Base-by-base conservation (phyloP, 108 stramenopile species). In the Pseudonitzschia delicatissima region DNA sequence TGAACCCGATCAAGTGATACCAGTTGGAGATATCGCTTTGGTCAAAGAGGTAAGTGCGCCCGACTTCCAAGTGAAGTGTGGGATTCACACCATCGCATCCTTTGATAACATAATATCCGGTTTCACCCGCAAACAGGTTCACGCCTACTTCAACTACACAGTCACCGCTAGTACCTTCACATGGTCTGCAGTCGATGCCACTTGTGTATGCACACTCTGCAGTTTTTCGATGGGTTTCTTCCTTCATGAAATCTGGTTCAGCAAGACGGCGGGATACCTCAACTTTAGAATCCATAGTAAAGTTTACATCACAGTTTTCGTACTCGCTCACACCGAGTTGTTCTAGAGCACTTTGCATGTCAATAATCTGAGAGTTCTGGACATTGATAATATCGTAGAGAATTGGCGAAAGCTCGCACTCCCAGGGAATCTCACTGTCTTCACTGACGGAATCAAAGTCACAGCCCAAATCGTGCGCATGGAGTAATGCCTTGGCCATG, bases 1-100 rank as follows among this genome's bases (percentile, higher is more conserved):
- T 87, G 59, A 96, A 93, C 28, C 96, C 96, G 17, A 96, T 66
- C 28, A 90, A 90, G 63, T 96, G 96, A 62, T 78, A 90, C 73
- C 79, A 91, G 72, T 83, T 86, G 45, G 70, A 63, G 11, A n/a
- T 17, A 57, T 77, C 77, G 0, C 31, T 45, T n/a, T 77, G 69
- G 25, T 64, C 64, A 68, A 96, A 96, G 15, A 71, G 72, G 64
- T 96, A 94, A 8, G 85, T 92, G 29, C 82, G 61, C 4, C 82
- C 84, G 31, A 87, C 53, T 29, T 83, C 78, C 73, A 96, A 73
- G 1, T 81, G 88, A 26, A 96, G 71, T 1, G 81, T 91, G 7
- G 95, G 95, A 50, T 92, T 92, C 11, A 76, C 47, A 33, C 81
- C 81, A 32, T 84, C 90, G 63, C 88, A 94, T 58, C 87, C 93